Percentiles rank a stretch among this genome's conserved stretches.
Conservation (phyloP, 495 filamentous ascomycete genomes). For the Xylaria curta region DNA sequence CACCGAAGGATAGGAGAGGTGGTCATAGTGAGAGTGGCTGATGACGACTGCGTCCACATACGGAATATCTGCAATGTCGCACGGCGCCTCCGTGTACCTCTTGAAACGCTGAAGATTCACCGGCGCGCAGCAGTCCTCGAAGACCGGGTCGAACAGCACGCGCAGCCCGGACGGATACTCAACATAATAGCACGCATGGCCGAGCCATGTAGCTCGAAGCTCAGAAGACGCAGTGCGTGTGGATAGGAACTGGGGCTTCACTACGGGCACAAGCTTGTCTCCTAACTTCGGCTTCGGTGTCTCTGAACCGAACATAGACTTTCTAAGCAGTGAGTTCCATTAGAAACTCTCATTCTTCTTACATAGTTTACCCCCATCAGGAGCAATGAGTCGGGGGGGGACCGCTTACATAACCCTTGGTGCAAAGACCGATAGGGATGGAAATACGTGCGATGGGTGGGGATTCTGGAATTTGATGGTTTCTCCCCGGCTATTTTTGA, state of each 20-base stretch:
- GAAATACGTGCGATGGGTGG: slow-evolving; percentile 40
- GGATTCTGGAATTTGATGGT: slow-evolving; percentile 45
- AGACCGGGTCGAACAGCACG: slow-evolving; percentile 95
- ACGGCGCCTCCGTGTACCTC: slow-evolving; percentile 81
- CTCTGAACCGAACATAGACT: not conserved
- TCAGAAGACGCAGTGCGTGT: slow-evolving; percentile 56
- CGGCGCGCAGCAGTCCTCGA: slow-evolving; percentile 85
- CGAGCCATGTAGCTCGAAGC: slow-evolving; percentile 94
- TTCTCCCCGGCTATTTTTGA: slow-evolving; percentile 42
- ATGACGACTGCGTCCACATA: slow-evolving; percentile 88
- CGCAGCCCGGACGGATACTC: slow-evolving; percentile 89
- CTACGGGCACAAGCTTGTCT: slow-evolving; percentile 70
- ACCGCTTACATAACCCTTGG: slow-evolving; percentile 19
- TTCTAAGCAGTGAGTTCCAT: slow-evolving; percentile 9
- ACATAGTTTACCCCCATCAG: not conserved
- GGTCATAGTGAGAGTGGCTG: slow-evolving; percentile 94
- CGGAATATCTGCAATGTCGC: slow-evolving; percentile 79
- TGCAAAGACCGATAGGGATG: not conserved
- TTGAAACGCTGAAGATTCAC: slow-evolving; percentile 75
- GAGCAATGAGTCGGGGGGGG: not conserved
- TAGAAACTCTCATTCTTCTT: not conserved
- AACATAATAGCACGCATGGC: slow-evolving; percentile 92
- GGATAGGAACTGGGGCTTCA: slow-evolving; percentile 72
- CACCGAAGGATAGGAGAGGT: slow-evolving; percentile 79
- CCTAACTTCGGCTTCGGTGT: slow-evolving; percentile 60